These are phyloP conservation scores for Colletotrichum sp. DNA, from an alignment of 2,329 filamentous ascomycete genomes.

Conservation along the genomic window DNA sequence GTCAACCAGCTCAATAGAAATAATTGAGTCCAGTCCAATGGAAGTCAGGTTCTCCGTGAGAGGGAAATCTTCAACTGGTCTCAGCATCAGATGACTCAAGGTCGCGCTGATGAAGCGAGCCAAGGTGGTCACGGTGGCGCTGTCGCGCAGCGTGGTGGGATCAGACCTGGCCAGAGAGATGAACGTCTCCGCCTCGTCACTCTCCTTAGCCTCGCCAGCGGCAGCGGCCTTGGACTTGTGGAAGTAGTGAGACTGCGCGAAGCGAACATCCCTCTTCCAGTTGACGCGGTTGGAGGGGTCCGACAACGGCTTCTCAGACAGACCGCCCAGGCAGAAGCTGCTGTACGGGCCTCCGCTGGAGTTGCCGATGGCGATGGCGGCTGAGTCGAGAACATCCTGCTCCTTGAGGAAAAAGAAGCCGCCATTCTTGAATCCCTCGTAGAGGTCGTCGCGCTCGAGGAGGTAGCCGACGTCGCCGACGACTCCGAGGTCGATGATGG, in stretches of 20 bases:
- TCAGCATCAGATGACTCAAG: background rate
- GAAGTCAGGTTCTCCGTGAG: background rate
- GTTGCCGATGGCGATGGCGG: background rate
- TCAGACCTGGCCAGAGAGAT: background rate
- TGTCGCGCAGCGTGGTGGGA: background rate
- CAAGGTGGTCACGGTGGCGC: background rate
- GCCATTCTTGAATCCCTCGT: background rate
- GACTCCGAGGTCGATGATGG: conserved; percentile 40
- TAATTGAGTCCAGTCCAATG: conserved; percentile 2
- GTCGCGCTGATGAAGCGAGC: conserved; percentile 4
- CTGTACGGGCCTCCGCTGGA: background rate
- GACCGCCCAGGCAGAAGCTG: conserved; percentile 1
- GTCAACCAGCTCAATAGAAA: conserved; percentile 14
- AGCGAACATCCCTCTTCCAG: conserved; percentile 4
- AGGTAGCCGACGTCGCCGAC: conserved; percentile 41
- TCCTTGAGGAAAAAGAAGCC: conserved; percentile 9
- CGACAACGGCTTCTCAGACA: background rate
- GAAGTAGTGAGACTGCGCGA: conserved; percentile 8
- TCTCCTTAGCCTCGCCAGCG: background rate
- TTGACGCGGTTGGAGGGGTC: conserved; percentile 7
- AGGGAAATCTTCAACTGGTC: conserved; percentile 1
- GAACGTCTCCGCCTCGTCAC: background rate
- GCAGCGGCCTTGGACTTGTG: background rate
- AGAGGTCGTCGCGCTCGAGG: background rate
- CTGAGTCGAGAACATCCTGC: conserved; percentile 1